Conservation (phyloP, 2,329 filamentous ascomycete genomes). For the Beauveria sp. region DNA sequence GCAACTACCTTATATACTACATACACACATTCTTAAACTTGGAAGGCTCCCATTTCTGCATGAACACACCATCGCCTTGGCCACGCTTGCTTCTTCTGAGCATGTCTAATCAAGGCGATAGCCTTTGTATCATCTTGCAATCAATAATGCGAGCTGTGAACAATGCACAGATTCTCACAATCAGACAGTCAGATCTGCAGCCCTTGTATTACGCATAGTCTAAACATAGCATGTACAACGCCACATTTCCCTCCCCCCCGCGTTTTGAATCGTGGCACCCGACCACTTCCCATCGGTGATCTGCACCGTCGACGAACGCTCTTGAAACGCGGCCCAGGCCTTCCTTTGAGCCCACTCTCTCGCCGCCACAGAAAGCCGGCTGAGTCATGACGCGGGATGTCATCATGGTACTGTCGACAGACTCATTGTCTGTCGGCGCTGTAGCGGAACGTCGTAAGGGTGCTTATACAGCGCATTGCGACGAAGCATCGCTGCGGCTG, state of each 20-base stretch:
- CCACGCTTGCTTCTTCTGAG: no score
- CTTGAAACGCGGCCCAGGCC: not conserved
- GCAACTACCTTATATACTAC: slow-evolving; percentile 7
- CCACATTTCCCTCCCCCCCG: not conserved
- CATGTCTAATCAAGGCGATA: no score
- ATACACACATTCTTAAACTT: not conserved
- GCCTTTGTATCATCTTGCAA: no score
- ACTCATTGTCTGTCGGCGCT: not conserved
- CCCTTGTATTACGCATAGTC: no score
- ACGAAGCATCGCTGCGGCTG: not conserved
- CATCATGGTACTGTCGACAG: not conserved
- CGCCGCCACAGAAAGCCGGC: not conserved
- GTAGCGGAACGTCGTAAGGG: not conserved
- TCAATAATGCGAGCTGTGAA: no score
- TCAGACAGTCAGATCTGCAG: no score
- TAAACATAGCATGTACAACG: no score
- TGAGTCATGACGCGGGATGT: not conserved
- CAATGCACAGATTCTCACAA: no score
- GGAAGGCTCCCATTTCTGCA: not conserved
- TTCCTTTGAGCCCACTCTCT: not conserved
- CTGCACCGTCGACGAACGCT: not conserved
- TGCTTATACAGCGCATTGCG: not conserved
- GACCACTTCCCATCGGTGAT: not conserved
- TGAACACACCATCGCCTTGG: no score
- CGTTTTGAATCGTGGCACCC: not conserved